Evolutionary conservation across 192 early-diverging fungal genomes (phyloP), one percentile per base, ranked within the genome.

Genomic region (Rhizophagus sp.): DNA sequence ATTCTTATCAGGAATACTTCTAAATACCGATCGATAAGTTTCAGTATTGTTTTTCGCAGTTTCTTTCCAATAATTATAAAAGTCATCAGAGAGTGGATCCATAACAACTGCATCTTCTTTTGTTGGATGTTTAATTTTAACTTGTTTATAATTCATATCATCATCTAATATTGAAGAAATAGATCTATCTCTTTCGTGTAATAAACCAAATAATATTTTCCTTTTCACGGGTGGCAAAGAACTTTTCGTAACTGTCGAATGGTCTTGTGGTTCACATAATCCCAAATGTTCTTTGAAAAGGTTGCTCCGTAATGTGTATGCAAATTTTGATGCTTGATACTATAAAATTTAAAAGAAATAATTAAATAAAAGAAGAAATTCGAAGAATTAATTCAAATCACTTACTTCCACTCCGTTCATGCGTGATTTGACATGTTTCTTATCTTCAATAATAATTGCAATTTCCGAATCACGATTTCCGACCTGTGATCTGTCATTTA

Each of bases 401-500:
- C 85, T 76, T 85, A 88, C 87, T 27, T 83, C 83, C 17, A 88
- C 76, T 3, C 93, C 94, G 69, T 94, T 88, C 94, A 97, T 96
- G 34, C 84, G 86, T 0, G 93, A 91, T 24, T 83, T 82, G 24
- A 97, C 83, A 13, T 84, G 87, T 44, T 90, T 87, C 7, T 89
- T 84, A 76, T 97, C 95, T 81, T 94, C 92, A 15, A 97, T 86
- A 22, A 96, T 76, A 73, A 95, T 92, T 61, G 95, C 96, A 65
- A 97, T 91, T 84, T 97, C 96, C 13, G 94, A 95, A 81, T 97
- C 95, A 74, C 92, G 93, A 77, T 91, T 91, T 49, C 96, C 96
- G 62, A 91, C 83, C 85, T 95, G 95, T 1, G 96, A 97, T 6
- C 96, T 92, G 85, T 97, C 96, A 82, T 97, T 97, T 82, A 97